phyloP scores from a whole-genome alignment of 108 stramenopile genomes.

The Skeletonema potamos region DNA sequence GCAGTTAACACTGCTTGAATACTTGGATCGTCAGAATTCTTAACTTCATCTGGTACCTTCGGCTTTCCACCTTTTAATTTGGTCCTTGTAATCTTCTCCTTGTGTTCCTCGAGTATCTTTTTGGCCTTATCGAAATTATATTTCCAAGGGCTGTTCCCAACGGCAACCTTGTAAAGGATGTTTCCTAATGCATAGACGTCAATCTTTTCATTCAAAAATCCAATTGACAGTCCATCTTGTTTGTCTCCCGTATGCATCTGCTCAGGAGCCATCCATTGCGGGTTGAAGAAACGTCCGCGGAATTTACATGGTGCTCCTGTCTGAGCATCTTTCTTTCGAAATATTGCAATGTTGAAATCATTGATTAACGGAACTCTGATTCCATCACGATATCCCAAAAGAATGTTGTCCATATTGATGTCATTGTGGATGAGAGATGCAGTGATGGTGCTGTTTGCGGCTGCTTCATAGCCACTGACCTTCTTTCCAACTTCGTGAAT shows the following conservation, averaged over 20 bases:
- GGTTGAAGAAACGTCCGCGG: constrained; percentile 68
- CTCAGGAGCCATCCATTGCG: constrained; percentile 81
- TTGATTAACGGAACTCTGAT: constrained; percentile 67
- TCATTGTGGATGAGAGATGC: constrained; percentile 80
- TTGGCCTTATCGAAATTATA: constrained; percentile 34
- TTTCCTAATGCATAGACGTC: constrained; percentile 78
- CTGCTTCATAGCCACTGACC: constrained; percentile 2
- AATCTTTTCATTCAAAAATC: constrained; percentile 53
- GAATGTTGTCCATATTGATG: constrained; percentile 68
- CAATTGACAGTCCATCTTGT: constrained; percentile 22
- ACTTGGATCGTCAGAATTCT: constrained; percentile 45
- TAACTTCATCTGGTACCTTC: constrained; percentile 56
- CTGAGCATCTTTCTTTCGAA: constrained; percentile 55
- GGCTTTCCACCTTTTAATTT: constrained; percentile 70
- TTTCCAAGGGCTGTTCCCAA: constrained; percentile 49
- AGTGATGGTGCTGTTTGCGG: not conserved
- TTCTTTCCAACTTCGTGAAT: constrained; percentile 58
- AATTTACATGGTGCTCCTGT: constrained; percentile 73
- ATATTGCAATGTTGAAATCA: constrained; percentile 89
- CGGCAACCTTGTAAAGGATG: constrained; percentile 43
- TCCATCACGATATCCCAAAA: constrained; percentile 55
- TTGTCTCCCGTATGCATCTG: constrained; percentile 50
- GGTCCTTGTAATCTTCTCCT: constrained; percentile 55
- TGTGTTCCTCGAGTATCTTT: constrained; percentile 28
- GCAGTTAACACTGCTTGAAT: constrained; percentile 61